phyloP scores from a whole-genome alignment of 768 basidiomycete species.

The Lepiota subincarnata region DNA sequence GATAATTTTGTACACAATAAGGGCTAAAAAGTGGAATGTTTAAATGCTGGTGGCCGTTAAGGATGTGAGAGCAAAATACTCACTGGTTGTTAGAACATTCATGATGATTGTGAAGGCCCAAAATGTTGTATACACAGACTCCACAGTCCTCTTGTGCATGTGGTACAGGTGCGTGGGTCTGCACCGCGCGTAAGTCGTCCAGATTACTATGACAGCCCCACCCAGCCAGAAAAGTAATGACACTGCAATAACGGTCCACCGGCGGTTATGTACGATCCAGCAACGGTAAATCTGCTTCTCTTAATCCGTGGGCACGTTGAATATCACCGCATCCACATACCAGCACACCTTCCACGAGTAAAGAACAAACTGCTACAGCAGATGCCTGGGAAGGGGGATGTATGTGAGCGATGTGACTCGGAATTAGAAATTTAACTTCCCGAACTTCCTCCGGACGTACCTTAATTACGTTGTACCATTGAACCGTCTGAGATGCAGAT shows the following conservation, averaged over 20 bases:
- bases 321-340: not conserved
- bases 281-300: conserved; percentile 1
- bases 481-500: not conserved
- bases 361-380: not conserved
- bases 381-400: not conserved
- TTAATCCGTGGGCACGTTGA: not conserved
- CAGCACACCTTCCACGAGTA: not conserved
- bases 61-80: not conserved
- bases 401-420: no score
- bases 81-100: not conserved
- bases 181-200: not conserved
- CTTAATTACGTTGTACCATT: not conserved
- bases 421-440: no score
- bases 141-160: not conserved
- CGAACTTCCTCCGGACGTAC: not conserved
- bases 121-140: not conserved
- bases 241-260: not conserved
- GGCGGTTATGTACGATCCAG: not conserved
- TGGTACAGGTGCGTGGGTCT: not conserved
- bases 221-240: not conserved
- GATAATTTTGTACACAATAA: not conserved
- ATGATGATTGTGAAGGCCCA: conserved; percentile 1
- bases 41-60: not conserved
- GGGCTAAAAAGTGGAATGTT: not conserved
- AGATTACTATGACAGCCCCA: not conserved